Base-by-base conservation (phyloP, 2,329 filamentous ascomycete species). In the Ceratocystis papillata region DNA sequence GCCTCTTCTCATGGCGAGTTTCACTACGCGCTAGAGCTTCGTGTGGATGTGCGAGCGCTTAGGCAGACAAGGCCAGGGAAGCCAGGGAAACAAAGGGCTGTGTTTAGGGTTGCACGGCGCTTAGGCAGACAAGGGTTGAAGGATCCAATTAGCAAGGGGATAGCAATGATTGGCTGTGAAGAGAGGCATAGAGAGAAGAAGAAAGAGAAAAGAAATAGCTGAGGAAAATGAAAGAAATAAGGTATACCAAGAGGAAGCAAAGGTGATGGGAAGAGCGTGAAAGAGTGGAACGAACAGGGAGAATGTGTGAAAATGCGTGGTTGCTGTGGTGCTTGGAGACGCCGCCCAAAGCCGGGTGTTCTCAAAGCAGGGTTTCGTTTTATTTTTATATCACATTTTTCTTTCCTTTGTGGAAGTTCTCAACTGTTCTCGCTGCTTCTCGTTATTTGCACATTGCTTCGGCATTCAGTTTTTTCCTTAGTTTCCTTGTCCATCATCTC, bases 351-450 rank as follows among this genome's bases (percentile, higher is more conserved):
- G 20, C 8, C 2, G 20, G 48, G 8, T 15, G 20, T 10, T 25
- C 10, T 25, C 22, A 28, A 53, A 53, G 48, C 20, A 53, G 22
- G 48, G 8, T 25, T 25, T 53, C 15, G 5, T 53, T 53, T 53
- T 41, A 10, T 20, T 25, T 53, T 53, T 53, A 53, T 53, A 53
- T 53, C 48, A 53, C 2, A 5, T 63, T 25, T 63, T 41, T 63
- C n/a, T 30, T 62, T 62, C 2, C 45, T 53, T 53, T 37, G 10
- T 53, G 37, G 10, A 41, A 41, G 10, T 41, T 41, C 37, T 41
- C 37, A 41, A 41, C 10, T 41, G 37, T 41, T 12, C 10, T 41
- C 37, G 8, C 3, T 41, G 37, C 10, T 41, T 41, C 37, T 12
- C 10, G 12, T 12, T 12, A 12, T 12, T 41, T 12, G 8, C 1